These are phyloP conservation scores for Mycena crocata DNA, from an alignment of 768 basidiomycete species.

Conservation along the genomic window DNA sequence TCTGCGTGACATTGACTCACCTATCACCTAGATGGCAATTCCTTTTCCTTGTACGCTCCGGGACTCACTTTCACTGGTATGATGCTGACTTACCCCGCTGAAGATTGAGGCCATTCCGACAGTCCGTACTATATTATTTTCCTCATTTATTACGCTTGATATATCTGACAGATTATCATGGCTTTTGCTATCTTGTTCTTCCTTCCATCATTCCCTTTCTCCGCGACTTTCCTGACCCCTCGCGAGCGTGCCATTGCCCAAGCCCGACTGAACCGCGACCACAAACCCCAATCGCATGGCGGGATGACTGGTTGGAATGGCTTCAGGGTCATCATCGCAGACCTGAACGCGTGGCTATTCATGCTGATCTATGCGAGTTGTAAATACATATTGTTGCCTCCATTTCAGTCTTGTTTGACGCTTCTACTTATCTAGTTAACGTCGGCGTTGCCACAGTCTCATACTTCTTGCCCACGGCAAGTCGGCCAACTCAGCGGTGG, in stretches of 20 bases:
- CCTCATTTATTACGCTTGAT: background rate
- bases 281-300: conserved; percentile 68
- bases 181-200: conserved; percentile 59
- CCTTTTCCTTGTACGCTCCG: conserved; percentile 58
- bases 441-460: conserved; percentile 67
- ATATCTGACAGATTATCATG: conserved; percentile 53
- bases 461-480: conserved; percentile 66
- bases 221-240: conserved; percentile 62
- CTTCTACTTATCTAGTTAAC: conserved; percentile 54
- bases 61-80: background rate
- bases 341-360: conserved; percentile 65
- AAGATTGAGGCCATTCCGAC: conserved; percentile 70
- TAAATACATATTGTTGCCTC: conserved; percentile 42
- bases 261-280: conserved; percentile 65
- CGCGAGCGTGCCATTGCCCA: conserved; percentile 68
- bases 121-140: background rate
- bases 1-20: background rate
- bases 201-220: conserved; percentile 67
- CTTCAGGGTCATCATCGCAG: conserved; percentile 62
- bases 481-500: conserved; percentile 15
- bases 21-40: conserved; percentile 63
- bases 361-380: conserved; percentile 65
- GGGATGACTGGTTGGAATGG: conserved; percentile 69
- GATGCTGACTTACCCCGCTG: background rate
- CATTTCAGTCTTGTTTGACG: background rate